Conservation (phyloP, 495 filamentous ascomycete species). For the Gamarada debralockiae region DNA sequence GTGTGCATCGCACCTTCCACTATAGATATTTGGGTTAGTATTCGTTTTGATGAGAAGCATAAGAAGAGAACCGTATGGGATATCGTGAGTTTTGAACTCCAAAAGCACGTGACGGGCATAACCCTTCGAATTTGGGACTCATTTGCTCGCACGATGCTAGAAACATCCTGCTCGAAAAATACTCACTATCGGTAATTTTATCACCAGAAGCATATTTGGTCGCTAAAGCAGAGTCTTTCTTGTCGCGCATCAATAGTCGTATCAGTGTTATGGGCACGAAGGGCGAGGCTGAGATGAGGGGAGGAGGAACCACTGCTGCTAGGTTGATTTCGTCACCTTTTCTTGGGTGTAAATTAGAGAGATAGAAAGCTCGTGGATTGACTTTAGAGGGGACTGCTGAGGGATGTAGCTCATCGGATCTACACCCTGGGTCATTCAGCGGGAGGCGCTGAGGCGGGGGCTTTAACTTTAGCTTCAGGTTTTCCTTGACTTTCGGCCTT, state of each 20-base stretch:
- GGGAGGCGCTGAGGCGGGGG: conserved; percentile 1
- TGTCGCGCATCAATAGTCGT: conserved; percentile 19
- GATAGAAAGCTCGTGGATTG: conserved; percentile 7
- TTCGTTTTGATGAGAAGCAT: too few relatives aligned
- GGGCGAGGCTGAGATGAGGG: conserved; percentile 16
- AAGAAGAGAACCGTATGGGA: too few relatives aligned
- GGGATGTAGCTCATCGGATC: conserved; percentile 11
- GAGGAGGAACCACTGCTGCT: conserved; percentile 14
- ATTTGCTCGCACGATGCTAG: too few relatives aligned
- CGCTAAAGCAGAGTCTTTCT: conserved; percentile 17
- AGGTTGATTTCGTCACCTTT: background rate
- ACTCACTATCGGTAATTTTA: conserved; percentile 16
- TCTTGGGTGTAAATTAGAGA: conserved; percentile 1
- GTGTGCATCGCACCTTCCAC: conserved; percentile 23
- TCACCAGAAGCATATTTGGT: conserved; percentile 12
- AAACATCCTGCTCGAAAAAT: too few relatives aligned
- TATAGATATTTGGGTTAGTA: too few relatives aligned
- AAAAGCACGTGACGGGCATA: too few relatives aligned
- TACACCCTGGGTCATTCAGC: background rate
- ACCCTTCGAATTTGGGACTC: too few relatives aligned
- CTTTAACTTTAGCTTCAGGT: too few relatives aligned
- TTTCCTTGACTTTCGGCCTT: too few relatives aligned
- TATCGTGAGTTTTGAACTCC: too few relatives aligned
- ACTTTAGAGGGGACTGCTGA: conserved; percentile 8
- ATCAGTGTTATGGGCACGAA: conserved; percentile 17